Conservation (phyloP, 2,329 filamentous ascomycete genomes). For the Penicillium fuscoglaucum region DNA sequence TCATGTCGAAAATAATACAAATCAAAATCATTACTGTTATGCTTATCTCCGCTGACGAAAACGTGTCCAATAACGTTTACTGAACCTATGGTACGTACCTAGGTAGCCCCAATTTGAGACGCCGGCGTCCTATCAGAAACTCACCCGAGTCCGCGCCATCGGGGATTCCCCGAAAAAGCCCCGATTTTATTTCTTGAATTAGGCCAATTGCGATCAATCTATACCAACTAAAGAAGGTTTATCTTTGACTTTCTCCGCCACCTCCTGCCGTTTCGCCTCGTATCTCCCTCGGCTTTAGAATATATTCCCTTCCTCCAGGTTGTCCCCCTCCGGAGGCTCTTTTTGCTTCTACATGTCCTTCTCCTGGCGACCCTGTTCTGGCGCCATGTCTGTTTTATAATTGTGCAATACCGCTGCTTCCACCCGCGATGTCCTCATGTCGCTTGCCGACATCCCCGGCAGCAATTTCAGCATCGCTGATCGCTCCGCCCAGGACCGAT, state of each 20-base stretch:
- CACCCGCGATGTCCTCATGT: constrained; percentile 24
- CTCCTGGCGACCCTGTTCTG: background rate
- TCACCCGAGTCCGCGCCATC: background rate
- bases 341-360: background rate
- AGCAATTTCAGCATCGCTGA: constrained; percentile 16
- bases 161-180: background rate
- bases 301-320: background rate
- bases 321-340: background rate
- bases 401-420: background rate
- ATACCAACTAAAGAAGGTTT: background rate
- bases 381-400: background rate
- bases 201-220: constrained; percentile 12
- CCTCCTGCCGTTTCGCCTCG: constrained; percentile 8
- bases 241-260: constrained; percentile 15
- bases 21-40: background rate
- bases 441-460: constrained; percentile 14
- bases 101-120: background rate
- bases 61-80: background rate
- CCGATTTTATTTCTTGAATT: background rate
- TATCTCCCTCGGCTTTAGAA: background rate
- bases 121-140: constrained; percentile 2
- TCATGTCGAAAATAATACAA: background rate
- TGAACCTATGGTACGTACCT: background rate
- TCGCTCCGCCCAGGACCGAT: constrained; percentile 6
- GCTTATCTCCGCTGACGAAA: background rate